A percentile compares a stretch with the other conserved stretches of the same genome.
Evolutionary conservation across 2,329 filamentous ascomycete species (phyloP).

Genomic region (Botrytis sinoallii): DNA sequence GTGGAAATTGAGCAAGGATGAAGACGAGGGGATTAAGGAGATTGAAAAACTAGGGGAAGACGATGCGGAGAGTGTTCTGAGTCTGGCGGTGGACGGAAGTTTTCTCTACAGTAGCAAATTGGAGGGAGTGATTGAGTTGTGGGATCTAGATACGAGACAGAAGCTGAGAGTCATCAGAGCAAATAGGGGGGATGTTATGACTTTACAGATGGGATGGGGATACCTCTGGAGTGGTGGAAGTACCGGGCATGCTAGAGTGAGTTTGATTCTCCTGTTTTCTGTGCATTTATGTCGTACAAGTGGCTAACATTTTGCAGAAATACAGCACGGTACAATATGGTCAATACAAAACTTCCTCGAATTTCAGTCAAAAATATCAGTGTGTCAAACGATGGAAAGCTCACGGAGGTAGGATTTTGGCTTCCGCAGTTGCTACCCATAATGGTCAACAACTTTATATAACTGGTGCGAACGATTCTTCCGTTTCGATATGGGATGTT

Average conservation of each 20-base stretch:
- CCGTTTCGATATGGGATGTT: conserved; percentile 84
- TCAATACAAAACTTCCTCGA: conserved; percentile 47
- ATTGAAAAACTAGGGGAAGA: conserved; percentile 63
- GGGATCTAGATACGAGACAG: conserved; percentile 94
- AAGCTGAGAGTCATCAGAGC: conserved; percentile 82
- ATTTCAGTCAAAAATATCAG: conserved; percentile 76
- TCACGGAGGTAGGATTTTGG: conserved; percentile 81
- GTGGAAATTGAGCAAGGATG: conserved; percentile 66
- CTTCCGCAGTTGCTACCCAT: conserved; percentile 72
- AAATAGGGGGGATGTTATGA: conserved; percentile 78
- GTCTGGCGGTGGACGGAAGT: conserved; percentile 80
- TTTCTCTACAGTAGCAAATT: conserved; percentile 90
- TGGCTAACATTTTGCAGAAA: conserved; percentile 47
- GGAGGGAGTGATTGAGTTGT: conserved; percentile 86
- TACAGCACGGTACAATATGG: conserved; percentile 65
- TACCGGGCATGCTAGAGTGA: conserved; percentile 80
- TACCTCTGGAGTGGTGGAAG: conserved; percentile 85
- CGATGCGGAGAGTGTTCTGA: conserved; percentile 65
- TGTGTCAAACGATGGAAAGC: conserved; percentile 76
- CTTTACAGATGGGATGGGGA: conserved; percentile 80
- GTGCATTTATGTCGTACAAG: not conserved
- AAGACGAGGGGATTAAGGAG: conserved; percentile 62
- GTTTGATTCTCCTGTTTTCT: conserved; percentile 32
- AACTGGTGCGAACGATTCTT: conserved; percentile 90
- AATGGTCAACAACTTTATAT: conserved; percentile 79